phyloP scores from a whole-genome alignment of 2,329 filamentous ascomycete species.

The Neopestalotiopsis sp. region DNA sequence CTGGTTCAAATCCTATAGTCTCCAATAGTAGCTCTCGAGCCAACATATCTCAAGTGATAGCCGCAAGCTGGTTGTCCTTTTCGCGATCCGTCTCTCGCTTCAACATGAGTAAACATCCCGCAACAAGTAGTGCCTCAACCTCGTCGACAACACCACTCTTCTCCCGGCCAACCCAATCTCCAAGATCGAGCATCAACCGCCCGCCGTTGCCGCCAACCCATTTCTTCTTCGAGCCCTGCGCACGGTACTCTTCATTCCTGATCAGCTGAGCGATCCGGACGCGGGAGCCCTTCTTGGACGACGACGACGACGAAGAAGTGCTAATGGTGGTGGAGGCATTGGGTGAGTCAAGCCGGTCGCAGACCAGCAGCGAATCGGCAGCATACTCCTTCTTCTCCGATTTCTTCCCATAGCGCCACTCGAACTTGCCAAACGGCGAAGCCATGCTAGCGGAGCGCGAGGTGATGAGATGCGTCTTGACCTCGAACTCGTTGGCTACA shows the following conservation, averaged over 20 bases:
- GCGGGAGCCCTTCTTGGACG: background rate
- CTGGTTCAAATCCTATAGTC: background rate
- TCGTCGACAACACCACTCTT: slow-evolving; percentile 1
- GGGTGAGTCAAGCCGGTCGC: slow-evolving; percentile 13
- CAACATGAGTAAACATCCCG: slow-evolving; percentile 20
- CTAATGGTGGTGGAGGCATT: slow-evolving; percentile 1
- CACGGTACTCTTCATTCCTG: slow-evolving; percentile 21
- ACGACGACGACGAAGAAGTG: background rate
- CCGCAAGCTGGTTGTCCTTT: slow-evolving; percentile 18
- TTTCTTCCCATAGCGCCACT: slow-evolving; percentile 22
- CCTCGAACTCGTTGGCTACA: slow-evolving; percentile 17
- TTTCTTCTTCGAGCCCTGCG: slow-evolving; percentile 15
- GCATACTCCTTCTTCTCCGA: slow-evolving; percentile 19
- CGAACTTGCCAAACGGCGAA: slow-evolving; percentile 20
- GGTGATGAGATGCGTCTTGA: slow-evolving; percentile 19
- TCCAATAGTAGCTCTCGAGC: background rate
- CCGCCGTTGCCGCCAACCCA: slow-evolving; percentile 21
- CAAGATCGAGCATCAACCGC: slow-evolving; percentile 21
- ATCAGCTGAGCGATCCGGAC: slow-evolving; percentile 20
- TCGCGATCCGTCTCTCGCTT: slow-evolving; percentile 21
- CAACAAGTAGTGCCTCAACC: slow-evolving; percentile 21
- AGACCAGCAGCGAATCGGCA: slow-evolving; percentile 21
- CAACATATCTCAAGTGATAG: slow-evolving; percentile 2
- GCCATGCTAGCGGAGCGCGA: slow-evolving; percentile 19
- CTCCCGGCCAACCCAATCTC: slow-evolving; percentile 15